Evolutionary conservation across 805 yeast genomes (phyloP).

Genomic region (Cyberlindnera lachancei): DNA sequence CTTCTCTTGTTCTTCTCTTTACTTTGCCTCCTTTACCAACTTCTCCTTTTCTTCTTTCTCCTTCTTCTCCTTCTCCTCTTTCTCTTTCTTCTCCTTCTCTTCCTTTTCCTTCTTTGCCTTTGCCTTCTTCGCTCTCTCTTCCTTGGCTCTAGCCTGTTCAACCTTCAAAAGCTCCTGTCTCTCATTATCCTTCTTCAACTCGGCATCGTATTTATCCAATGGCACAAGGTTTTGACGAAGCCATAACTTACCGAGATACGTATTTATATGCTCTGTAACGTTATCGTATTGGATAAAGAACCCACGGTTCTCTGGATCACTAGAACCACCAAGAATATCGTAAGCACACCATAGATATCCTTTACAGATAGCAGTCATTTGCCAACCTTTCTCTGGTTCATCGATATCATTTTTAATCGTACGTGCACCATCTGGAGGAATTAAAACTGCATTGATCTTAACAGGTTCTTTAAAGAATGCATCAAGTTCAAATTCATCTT

Average conservation of each 20-base stretch:
- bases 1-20: neutral
- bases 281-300: conserved; percentile 18
- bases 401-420: conserved; percentile 18
- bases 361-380: conserved; percentile 40
- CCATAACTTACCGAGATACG: conserved; percentile 25
- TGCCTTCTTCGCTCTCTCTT: conserved; percentile 2
- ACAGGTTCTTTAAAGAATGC: conserved; percentile 31
- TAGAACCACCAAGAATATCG: conserved; percentile 37
- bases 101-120: conserved; percentile 1
- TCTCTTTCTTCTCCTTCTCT: neutral
- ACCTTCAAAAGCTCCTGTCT: conserved; percentile 4
- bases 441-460: conserved; percentile 36
- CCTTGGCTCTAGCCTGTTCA: neutral
- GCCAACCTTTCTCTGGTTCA: conserved; percentile 50
- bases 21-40: neutral
- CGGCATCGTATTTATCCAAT: conserved; percentile 12
- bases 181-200: conserved; percentile 3
- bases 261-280: conserved; percentile 15
- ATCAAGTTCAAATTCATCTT: conserved; percentile 6
- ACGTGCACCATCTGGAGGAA: conserved; percentile 39
- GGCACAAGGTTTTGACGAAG: conserved; percentile 17
- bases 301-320: conserved; percentile 20
- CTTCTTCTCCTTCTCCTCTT: neutral
- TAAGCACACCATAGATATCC: conserved; percentile 59
- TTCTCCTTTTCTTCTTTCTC: neutral